Conservation (phyloP, 345 rosid species). For the Erysimum cheiranthoides region DNA sequence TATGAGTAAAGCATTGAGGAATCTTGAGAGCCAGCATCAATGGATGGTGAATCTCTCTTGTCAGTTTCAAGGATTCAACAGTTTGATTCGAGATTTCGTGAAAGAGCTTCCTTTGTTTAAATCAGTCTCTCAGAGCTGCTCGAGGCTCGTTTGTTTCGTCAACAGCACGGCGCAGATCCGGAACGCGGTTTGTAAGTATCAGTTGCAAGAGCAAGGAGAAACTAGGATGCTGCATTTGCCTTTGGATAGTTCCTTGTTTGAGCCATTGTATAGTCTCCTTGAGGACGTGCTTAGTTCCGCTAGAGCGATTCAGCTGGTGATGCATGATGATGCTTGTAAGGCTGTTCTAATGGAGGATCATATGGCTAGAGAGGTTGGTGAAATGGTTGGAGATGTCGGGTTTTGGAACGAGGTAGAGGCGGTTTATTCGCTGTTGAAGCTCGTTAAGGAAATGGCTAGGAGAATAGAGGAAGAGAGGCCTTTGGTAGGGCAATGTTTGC, state of each 20-base stretch:
- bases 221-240: conserved; percentile 72
- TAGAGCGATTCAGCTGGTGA: conserved; percentile 67
- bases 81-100: conserved; percentile 71
- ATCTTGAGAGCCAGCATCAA: conserved; percentile 81
- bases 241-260: conserved; percentile 45
- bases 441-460: conserved; percentile 79
- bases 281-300: conserved; percentile 79
- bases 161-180: conserved; percentile 66
- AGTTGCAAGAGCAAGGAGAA: conserved; percentile 81
- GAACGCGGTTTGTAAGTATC: conserved; percentile 70
- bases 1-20: conserved; percentile 78
- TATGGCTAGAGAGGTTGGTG: conserved; percentile 70
- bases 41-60: conserved; percentile 99
- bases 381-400: conserved; percentile 71
- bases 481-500: conserved; percentile 88
- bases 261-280: conserved; percentile 60
- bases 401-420: conserved; percentile 95
- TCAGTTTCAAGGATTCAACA: conserved; percentile 81
- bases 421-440: conserved; percentile 73
- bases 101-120: conserved; percentile 84
- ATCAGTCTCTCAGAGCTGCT: conserved; percentile 66
- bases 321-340: conserved; percentile 75
- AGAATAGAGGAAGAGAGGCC: conserved; percentile 90
- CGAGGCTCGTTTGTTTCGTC: conserved; percentile 73
- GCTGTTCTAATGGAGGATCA: conserved; percentile 74